Evolutionary conservation across 306 rosid genomes (phyloP), one percentile per base, ranked within the genome.

Genomic region (Cicer cuneatum): DNA sequence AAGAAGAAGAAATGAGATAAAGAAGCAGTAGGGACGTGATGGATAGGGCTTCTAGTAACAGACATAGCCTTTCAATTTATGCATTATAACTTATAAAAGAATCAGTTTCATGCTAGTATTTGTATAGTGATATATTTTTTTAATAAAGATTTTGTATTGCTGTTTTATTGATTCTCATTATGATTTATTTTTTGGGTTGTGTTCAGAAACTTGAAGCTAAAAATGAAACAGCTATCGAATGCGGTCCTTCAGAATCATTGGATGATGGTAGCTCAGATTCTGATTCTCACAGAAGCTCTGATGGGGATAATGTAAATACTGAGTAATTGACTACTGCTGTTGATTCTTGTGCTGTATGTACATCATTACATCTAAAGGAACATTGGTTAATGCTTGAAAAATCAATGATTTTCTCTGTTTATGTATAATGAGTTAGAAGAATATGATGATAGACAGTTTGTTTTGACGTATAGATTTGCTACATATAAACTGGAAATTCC

Each of bases 221-320:
- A 37, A 51, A 42, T 1, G 49, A 51, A 10, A 24, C 63, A 37
- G 37, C 35, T 10, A 37, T 8, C 7, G 13, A 37, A 6, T 51
- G 38, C 2, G 37, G 49, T 35, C 7, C 62, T 51, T 6, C 10
- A 10, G 45, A 68, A 33, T 48, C 73, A 33, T 5, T 10, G 8
- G 74, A 69, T 51, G 62, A 51, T 69, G 74, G 63, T 51, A 13
- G 16, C 49, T 37, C 62, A 15, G 72, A 56, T 14, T 12, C 46
- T 12, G 76, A 49, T 37, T 82, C 37, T 35, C 68, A 43, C 15
- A 71, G 58, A 14, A 82, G 57, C 43, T 71, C 67, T 64, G 73
- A 72, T 11, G 82, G 71, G 73, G 83, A 74, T 14, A 65, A 77
- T 35, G 76, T 79, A 73, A 82, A 68, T 72, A 15, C 48, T 3